Evolutionary conservation across 1,139 yeast species (phyloP).

Genomic region (Yamadazyma kanchanaburiensis): DNA sequence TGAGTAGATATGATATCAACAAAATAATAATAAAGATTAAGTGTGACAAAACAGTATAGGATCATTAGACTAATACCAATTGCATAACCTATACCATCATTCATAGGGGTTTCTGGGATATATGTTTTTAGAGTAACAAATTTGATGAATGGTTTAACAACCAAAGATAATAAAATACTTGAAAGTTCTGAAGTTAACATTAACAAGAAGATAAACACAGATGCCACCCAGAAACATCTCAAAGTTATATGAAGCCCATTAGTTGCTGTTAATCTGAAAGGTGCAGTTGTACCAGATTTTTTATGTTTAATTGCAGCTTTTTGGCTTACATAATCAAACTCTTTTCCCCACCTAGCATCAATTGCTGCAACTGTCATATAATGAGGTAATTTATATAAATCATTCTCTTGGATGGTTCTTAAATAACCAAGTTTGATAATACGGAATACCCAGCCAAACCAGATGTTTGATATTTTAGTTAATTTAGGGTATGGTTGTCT

Average conservation of each 20-base stretch:
- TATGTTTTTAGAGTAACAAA: conserved; percentile 25
- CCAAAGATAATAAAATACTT: conserved; percentile 14
- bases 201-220: conserved; percentile 19
- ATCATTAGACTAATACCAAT: conserved; percentile 27
- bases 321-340: too few relatives aligned
- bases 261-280: conserved; percentile 13
- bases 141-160: conserved; percentile 25
- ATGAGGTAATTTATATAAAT: conserved; percentile 52
- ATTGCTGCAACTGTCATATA: conserved; percentile 28
- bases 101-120: conserved; percentile 19
- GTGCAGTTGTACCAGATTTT: background rate
- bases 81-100: conserved; percentile 38
- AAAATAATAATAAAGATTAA: conserved; percentile 19
- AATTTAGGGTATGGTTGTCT: conserved; percentile 28
- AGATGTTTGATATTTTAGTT: conserved; percentile 16
- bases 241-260: conserved; percentile 22
- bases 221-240: conserved; percentile 21
- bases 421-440: conserved; percentile 60
- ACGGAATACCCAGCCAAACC: conserved; percentile 62
- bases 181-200: conserved; percentile 5
- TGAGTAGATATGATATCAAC: conserved; percentile 51
- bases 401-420: conserved; percentile 63
- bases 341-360: too few relatives aligned
- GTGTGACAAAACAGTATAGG: conserved; percentile 25
- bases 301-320: background rate